Conservation (phyloP, 345 rosid genomes). For the Melaleuca alternifolia region DNA sequence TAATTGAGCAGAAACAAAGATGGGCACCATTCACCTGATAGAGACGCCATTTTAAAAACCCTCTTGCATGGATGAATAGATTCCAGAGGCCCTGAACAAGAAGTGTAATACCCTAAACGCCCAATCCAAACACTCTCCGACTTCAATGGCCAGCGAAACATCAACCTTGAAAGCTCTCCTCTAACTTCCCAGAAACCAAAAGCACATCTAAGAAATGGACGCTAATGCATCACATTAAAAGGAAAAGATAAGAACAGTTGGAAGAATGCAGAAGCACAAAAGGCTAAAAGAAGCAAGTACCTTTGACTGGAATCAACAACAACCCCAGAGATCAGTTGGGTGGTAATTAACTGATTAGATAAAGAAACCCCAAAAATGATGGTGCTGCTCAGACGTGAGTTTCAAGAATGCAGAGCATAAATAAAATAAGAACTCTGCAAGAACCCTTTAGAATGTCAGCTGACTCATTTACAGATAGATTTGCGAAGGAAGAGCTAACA, state of each 20-base stretch:
- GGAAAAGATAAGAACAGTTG: not conserved
- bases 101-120: not conserved
- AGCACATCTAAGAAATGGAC: not conserved
- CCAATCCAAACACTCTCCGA: not conserved
- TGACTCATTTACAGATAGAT: not conserved
- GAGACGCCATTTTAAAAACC: not conserved
- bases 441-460: not conserved
- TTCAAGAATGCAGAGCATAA: not conserved
- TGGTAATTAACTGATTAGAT: not conserved
- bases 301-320: not conserved
- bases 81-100: not conserved
- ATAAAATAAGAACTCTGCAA: not conserved
- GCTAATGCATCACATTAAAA: not conserved
- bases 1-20: not conserved
- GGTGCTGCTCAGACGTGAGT: not conserved
- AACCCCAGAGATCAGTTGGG: not conserved
- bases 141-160: not conserved
- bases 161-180: not conserved
- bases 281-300: not conserved
- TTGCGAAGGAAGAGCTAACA: not conserved
- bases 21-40: not conserved
- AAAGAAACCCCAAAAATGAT: not conserved
- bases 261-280: not conserved
- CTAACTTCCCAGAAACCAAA: not conserved
- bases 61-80: not conserved